These are phyloP conservation scores for Penicillium sp. DNA, from an alignment of 2,329 filamentous ascomycete species.

Conservation along the genomic window DNA sequence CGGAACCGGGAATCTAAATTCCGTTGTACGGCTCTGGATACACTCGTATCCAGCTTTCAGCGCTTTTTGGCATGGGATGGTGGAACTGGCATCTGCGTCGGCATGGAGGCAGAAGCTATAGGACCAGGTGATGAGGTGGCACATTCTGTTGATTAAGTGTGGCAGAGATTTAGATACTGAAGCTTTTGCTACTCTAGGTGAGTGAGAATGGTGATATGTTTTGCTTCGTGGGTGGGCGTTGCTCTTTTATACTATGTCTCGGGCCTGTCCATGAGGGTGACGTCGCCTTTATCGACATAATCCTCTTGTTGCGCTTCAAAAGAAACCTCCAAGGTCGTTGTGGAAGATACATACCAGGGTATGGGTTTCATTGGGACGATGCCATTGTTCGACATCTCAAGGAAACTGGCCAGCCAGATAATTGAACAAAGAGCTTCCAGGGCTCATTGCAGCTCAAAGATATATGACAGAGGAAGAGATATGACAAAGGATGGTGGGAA, in stretches of 20 bases:
- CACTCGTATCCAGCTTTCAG: slow-evolving; percentile 19
- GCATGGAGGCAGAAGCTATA: slow-evolving; percentile 25
- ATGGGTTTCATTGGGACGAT: not conserved
- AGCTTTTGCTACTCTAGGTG: not conserved
- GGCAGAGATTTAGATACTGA: not conserved
- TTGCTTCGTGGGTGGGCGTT: not conserved
- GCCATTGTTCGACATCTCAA: not conserved
- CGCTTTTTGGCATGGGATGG: slow-evolving; percentile 19
- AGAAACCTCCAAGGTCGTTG: not conserved
- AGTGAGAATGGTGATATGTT: not conserved
- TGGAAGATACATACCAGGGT: not conserved
- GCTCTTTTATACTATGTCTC: not conserved
- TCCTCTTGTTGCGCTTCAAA: not conserved
- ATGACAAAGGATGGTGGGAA: no score
- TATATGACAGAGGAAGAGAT: no score
- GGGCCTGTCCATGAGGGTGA: not conserved
- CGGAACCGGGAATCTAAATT: slow-evolving; percentile 12
- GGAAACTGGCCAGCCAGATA: no score
- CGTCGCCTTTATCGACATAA: not conserved
- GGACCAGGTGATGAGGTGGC: slow-evolving; percentile 25
- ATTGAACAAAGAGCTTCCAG: no score
- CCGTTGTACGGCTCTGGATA: not conserved
- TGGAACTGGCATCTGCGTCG: slow-evolving; percentile 6
- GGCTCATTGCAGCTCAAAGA: no score
- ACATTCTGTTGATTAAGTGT: slow-evolving; percentile 18